Percentiles rank a stretch among this genome's conserved stretches.
Evolutionary conservation across 306 rosid genomes (phyloP).

Genomic region (barrel medic (Medicago truncatula)): DNA sequence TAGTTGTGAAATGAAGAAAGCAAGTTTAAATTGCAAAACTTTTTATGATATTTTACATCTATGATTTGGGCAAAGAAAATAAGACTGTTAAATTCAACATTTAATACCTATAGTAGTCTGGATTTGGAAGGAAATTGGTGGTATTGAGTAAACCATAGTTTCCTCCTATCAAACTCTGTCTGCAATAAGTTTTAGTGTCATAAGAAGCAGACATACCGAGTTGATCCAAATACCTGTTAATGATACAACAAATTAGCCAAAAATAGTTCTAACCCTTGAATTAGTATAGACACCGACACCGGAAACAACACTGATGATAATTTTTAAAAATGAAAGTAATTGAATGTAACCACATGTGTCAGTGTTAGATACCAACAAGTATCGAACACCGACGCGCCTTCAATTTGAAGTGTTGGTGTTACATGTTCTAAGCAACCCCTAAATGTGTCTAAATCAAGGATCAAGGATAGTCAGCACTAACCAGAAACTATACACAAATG

Average conservation of each 20-base stretch:
- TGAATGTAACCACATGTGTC: neutral
- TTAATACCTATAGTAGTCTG: slow-evolving; percentile 69
- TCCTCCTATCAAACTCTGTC: slow-evolving; percentile 92
- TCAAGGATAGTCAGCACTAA: slow-evolving; percentile 42
- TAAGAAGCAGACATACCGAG: slow-evolving; percentile 81
- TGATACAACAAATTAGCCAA: slow-evolving; percentile 4
- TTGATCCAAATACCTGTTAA: slow-evolving; percentile 90
- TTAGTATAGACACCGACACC: neutral
- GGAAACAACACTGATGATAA: neutral
- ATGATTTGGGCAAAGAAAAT: slow-evolving; percentile 13
- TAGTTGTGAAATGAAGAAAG: slow-evolving; percentile 23
- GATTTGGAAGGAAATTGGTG: slow-evolving; percentile 72
- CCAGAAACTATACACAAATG: slow-evolving; percentile 93
- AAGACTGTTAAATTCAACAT: neutral
- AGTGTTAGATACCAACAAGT: neutral
- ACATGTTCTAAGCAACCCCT: neutral
- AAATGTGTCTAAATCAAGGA: neutral
- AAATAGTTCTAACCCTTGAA: neutral
- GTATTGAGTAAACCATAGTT: slow-evolving; percentile 88
- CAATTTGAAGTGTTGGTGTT: neutral
- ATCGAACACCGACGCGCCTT: neutral
- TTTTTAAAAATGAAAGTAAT: neutral
- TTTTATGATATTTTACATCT: neutral
- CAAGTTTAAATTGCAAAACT: too few species aligned
- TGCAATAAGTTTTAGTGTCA: slow-evolving; percentile 88